Conservation (phyloP, 1,284 basidiomycete species). For the Pseudozyma sp. region DNA sequence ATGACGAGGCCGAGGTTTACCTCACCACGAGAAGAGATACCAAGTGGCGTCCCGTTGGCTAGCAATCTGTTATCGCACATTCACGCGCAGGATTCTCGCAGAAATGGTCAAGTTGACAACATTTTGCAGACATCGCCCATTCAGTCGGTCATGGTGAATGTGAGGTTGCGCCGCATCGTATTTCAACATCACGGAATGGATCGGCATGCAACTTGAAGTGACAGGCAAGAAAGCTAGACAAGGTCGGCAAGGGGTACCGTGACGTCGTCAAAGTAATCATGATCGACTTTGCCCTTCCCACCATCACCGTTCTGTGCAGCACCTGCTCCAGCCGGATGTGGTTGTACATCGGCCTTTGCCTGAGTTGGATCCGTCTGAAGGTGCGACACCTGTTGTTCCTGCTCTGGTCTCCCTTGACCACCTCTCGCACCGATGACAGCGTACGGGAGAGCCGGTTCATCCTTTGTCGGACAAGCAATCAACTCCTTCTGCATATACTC, state of each 20-base stretch:
- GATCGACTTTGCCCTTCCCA: neutral
- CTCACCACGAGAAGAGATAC: conserved; percentile 76
- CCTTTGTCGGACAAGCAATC: conserved; percentile 4
- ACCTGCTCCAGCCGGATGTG: too few species aligned
- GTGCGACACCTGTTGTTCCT: neutral
- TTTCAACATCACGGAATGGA: too few species aligned
- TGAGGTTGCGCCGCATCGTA: too few species aligned
- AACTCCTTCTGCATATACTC: conserved; percentile 13
- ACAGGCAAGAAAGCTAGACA: neutral
- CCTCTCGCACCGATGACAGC: conserved; percentile 21
- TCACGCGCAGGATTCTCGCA: neutral
- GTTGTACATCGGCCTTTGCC: neutral
- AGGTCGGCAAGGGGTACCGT: conserved; percentile 9
- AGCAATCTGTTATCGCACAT: neutral
- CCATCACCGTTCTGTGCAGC: too few species aligned
- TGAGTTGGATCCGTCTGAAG: neutral
- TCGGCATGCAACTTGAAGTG: neutral
- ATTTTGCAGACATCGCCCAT: too few species aligned
- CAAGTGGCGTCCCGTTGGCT: conserved; percentile 71
- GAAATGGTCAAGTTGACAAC: neutral
- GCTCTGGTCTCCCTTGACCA: neutral
- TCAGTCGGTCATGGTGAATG: too few species aligned
- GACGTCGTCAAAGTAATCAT: conserved; percentile 26
- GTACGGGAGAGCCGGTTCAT: conserved; percentile 12
- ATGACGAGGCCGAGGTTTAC: conserved; percentile 74